Evolutionary conservation across 176 grass and related monocot species (phyloP).

Genomic region (Oryza nivara): DNA sequence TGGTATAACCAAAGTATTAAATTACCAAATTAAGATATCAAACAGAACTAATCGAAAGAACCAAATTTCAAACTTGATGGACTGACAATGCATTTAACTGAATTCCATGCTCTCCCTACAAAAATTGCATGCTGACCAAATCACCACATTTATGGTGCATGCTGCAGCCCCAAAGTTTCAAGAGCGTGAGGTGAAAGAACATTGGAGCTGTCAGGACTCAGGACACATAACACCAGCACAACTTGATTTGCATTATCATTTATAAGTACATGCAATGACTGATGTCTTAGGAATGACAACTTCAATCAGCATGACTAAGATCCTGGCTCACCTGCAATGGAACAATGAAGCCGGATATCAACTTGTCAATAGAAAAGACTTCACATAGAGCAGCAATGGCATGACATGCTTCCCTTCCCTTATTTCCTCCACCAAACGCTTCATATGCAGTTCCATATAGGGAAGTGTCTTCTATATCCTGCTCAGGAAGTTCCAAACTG

Average conservation of each 20-base stretch:
- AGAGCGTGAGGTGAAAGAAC: neutral
- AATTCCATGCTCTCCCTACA: neutral
- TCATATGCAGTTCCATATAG: conserved; percentile 80
- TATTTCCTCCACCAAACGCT: conserved; percentile 77
- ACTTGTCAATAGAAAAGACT: conserved; percentile 79
- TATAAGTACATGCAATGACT: neutral
- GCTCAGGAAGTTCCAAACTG: conserved; percentile 26
- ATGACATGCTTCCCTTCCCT: conserved; percentile 81
- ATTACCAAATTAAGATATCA: neutral
- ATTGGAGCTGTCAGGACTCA: conserved; percentile 31
- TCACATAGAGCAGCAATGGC: conserved; percentile 90
- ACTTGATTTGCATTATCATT: conserved; percentile 29
- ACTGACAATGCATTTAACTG: conserved; percentile 21
- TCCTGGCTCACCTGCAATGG: conserved; percentile 73
- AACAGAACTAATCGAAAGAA: neutral
- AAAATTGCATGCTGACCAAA: conserved; percentile 17
- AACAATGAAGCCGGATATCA: conserved; percentile 92
- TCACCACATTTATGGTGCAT: neutral
- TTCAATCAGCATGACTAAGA: conserved; percentile 12
- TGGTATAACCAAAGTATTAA: neutral
- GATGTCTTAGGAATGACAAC: neutral
- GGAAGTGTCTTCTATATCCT: conserved; percentile 39
- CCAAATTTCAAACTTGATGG: conserved; percentile 22
- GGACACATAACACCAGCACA: conserved; percentile 10
- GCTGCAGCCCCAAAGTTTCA: neutral